phyloP scores from a whole-genome alignment of 1,284 basidiomycete genomes.

The Agroathelia rolfsii region DNA sequence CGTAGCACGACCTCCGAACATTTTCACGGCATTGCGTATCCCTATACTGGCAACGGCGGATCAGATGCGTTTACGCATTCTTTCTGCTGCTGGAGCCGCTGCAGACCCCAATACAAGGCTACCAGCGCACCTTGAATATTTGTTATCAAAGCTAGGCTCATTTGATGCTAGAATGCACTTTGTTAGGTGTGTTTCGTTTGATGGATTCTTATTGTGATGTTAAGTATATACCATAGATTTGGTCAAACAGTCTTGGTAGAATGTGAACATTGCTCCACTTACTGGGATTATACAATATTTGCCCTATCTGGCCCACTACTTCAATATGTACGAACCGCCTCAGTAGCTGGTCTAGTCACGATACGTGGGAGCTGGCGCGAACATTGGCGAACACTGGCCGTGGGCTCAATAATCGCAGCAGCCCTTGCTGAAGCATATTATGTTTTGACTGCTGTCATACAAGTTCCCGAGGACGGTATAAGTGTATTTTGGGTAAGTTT shows the following conservation, averaged over 20 bases:
- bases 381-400: conserved; percentile 36
- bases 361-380: conserved; percentile 28
- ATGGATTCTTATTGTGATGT: conserved; percentile 2
- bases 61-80: conserved; percentile 37
- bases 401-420: conserved; percentile 38
- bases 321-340: conserved; percentile 46
- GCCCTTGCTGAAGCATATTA: conserved; percentile 46
- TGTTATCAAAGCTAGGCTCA: conserved; percentile 47
- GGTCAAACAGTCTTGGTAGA: conserved; percentile 53
- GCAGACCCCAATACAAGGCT: conserved; percentile 24
- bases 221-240: conserved; percentile 30
- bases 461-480: conserved; percentile 28
- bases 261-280: conserved; percentile 52
- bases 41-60: conserved; percentile 47
- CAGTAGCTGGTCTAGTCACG: conserved; percentile 44
- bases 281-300: conserved; percentile 49
- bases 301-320: conserved; percentile 43
- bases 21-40: conserved; percentile 46
- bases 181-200: conserved; percentile 34
- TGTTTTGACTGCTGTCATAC: conserved; percentile 34
- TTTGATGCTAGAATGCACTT: conserved; percentile 51
- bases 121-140: conserved; percentile 35
- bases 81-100: no score
- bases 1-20: conserved; percentile 44
- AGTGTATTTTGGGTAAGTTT: conserved; percentile 46